Conservation (phyloP, 2,329 filamentous ascomycete genomes). For the Colletotrichum sojae region DNA sequence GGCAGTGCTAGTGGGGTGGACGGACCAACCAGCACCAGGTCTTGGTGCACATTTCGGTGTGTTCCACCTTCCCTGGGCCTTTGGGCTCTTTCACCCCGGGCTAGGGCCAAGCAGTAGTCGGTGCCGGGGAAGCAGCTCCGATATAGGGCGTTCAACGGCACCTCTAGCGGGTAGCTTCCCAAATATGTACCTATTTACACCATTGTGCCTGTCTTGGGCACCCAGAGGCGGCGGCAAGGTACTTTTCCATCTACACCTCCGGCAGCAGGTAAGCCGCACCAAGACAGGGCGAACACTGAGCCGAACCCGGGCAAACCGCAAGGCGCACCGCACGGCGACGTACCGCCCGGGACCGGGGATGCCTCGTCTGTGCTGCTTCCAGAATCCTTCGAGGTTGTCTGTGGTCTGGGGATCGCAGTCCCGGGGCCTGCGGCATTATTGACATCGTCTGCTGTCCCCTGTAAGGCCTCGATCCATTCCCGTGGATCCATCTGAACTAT, state of each 20-base stretch:
- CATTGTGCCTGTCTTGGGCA: neutral
- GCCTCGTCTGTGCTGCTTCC: slow-evolving; percentile 18
- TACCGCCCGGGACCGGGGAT: neutral
- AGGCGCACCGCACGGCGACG: slow-evolving; percentile 22
- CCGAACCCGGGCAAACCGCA: slow-evolving; percentile 28
- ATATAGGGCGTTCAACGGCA: slow-evolving; percentile 1
- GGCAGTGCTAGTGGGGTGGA: slow-evolving; percentile 8
- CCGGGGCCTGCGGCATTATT: slow-evolving; percentile 27
- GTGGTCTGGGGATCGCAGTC: slow-evolving; percentile 1
- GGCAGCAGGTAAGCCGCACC: neutral
- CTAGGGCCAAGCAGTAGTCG: neutral
- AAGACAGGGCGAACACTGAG: slow-evolving; percentile 21
- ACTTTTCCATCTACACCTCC: neutral
- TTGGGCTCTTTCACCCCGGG: neutral
- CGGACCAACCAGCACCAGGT: slow-evolving; percentile 5
- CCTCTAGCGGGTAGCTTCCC: too few relatives aligned
- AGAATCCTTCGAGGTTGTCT: neutral
- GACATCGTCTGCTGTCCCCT: neutral
- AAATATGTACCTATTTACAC: too few relatives aligned
- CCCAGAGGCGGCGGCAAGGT: neutral
- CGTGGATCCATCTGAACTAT: slow-evolving; percentile 27
- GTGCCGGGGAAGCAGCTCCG: slow-evolving; percentile 23
- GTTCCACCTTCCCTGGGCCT: slow-evolving; percentile 1
- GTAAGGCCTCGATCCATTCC: slow-evolving; percentile 1
- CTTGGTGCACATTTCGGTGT: slow-evolving; percentile 26